Base-by-base conservation (phyloP, 2,329 filamentous ascomycete genomes). In the Claviceps digitariae region DNA sequence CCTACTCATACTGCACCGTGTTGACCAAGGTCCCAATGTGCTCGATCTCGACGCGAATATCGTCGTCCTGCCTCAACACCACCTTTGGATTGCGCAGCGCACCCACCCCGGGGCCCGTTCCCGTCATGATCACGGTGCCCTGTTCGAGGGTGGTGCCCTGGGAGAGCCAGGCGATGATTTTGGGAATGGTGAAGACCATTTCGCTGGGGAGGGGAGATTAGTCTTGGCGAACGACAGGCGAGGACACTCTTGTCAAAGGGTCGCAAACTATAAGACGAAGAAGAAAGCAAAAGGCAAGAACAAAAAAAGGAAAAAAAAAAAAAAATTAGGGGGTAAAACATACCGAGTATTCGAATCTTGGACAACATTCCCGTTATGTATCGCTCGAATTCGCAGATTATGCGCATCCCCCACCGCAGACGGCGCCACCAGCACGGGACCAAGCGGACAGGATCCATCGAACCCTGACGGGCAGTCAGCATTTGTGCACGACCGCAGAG, bases 81-180 rank as follows among this genome's bases (percentile, higher is more conserved):
- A 71, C 61, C 50, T 70, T 70, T 0, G 70, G 69, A 31, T 67
- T 65, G 36, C 67, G 63, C 59, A 68, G 67, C 3, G 66, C 64
- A 5, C 72, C 72, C 20, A 74, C 71, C 9, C 25, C 72, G 0
- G 67, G 64, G 0, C 66, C 66, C 67, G 81, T 84, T 55, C 81
- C 81, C 6, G 79, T 84, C 60, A 83, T 81, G 54, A 84, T 80
- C 43, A 83, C 49, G 62, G 82, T 79, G 8, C 80, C 81, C 2
- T 75, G 76, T 50, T 80, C 62, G 50, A 84, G 64, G 1, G 81
- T 83, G 12, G 78, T 81, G 13, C 80, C 80, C 57, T 74, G 73
- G 59, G 76, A 79, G 34, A 82, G 62, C 61, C 80, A 78, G 0
- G 76, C 66, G 55, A 84, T 76, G 7, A 74, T 77, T 65, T 78